Percentiles rank a stretch among this genome's conserved stretches.
Evolutionary conservation across 2,329 filamentous ascomycete species (phyloP).

Genomic region (Daldinia sp.): DNA sequence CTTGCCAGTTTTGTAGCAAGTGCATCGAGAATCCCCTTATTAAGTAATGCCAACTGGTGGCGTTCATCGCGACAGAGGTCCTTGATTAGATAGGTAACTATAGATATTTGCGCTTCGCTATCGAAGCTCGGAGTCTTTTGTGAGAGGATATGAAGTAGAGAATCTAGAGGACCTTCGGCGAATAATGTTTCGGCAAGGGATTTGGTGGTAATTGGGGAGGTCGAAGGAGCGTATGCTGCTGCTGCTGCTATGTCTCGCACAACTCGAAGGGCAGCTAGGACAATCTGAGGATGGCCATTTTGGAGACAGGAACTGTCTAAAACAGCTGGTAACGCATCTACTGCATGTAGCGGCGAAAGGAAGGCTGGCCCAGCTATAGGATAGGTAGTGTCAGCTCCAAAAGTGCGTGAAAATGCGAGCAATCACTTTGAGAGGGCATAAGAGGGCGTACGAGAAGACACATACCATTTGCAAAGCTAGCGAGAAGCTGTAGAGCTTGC

Average conservation of each 20-base stretch:
- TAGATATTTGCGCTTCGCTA: slow-evolving; percentile 71
- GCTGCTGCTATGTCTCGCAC: slow-evolving; percentile 79
- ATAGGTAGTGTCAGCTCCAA: slow-evolving; percentile 34
- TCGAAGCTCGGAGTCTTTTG: slow-evolving; percentile 65
- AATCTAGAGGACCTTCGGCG: slow-evolving; percentile 68
- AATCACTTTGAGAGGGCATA: background rate
- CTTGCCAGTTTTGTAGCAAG: slow-evolving; percentile 79
- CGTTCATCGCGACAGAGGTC: slow-evolving; percentile 74
- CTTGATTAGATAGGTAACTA: slow-evolving; percentile 68
- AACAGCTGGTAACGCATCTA: slow-evolving; percentile 75
- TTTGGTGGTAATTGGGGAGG: slow-evolving; percentile 61
- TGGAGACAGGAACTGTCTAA: slow-evolving; percentile 76
- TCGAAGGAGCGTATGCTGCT: slow-evolving; percentile 65
- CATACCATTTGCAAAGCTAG: slow-evolving; percentile 86
- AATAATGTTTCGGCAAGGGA: slow-evolving; percentile 76
- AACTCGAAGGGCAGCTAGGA: slow-evolving; percentile 79
- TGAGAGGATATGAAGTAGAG: slow-evolving; percentile 74
- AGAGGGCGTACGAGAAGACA: background rate
- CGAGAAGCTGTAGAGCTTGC: slow-evolving; percentile 86
- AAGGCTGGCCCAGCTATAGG: slow-evolving; percentile 81
- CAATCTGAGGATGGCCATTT: slow-evolving; percentile 73
- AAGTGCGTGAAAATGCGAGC: background rate
- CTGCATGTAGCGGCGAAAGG: slow-evolving; percentile 77
- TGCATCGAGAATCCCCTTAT: slow-evolving; percentile 80
- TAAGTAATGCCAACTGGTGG: slow-evolving; percentile 78